These are phyloP conservation scores for Apiotrichum porosum DNA, from an alignment of 1,284 basidiomycete genomes.

Conservation along the genomic window DNA sequence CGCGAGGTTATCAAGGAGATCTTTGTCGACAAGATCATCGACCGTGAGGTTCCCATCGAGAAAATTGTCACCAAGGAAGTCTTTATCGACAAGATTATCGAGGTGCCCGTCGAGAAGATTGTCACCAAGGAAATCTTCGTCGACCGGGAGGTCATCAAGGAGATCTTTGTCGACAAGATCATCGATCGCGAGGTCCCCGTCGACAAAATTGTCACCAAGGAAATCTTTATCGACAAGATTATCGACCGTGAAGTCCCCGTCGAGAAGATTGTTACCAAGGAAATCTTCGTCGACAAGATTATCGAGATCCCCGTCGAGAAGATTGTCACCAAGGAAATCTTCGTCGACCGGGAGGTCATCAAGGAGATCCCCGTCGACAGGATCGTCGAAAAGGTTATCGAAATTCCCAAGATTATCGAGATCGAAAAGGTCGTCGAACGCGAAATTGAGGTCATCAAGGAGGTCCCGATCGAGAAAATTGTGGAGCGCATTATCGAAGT, in stretches of 20 bases:
- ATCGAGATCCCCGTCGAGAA: conserved; percentile 34
- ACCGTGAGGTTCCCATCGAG: conserved; percentile 29
- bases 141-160: conserved; percentile 47
- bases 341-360: conserved; percentile 31
- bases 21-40: conserved; percentile 36
- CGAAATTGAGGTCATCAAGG: conserved; percentile 41
- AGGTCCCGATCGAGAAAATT: conserved; percentile 47
- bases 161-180: conserved; percentile 43
- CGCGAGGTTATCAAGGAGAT: conserved; percentile 20
- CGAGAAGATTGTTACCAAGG: conserved; percentile 38
- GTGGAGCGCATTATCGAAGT: conserved; percentile 43
- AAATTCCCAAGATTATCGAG: conserved; percentile 27
- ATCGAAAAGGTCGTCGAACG: conserved; percentile 33
- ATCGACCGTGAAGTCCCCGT: conserved; percentile 37
- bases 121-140: too few relatives aligned
- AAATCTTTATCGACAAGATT: conserved; percentile 43
- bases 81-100: conserved; percentile 21
- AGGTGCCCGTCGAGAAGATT: conserved; percentile 25
- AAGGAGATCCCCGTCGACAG: conserved; percentile 43
- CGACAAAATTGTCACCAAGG: conserved; percentile 19
- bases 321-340: conserved; percentile 31
- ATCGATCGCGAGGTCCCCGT: conserved; percentile 36
- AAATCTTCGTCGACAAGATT: conserved; percentile 45
- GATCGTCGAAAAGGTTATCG: conserved; percentile 39
- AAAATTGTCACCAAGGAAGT: conserved; percentile 14